Evolutionary conservation across 2,329 filamentous ascomycete genomes (phyloP).

Genomic region (Alternaria solani): DNA sequence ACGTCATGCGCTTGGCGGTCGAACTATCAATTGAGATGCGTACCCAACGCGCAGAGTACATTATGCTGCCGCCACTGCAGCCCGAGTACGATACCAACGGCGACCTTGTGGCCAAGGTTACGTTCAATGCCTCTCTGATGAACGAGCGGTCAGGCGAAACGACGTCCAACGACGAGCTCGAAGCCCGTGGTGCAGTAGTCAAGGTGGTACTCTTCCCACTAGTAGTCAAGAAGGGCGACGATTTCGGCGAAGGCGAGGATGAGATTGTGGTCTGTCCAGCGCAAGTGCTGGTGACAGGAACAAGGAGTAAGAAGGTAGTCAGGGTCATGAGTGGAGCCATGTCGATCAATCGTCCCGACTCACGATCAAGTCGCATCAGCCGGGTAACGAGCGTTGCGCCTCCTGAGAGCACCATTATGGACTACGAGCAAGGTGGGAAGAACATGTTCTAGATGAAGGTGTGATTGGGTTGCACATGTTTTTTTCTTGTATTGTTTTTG

Average conservation of each 20-base stretch:
- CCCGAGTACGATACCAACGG: conserved; percentile 95
- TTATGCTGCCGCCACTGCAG: conserved; percentile 95
- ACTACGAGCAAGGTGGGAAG: conserved; percentile 35
- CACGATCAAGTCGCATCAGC: conserved; percentile 35
- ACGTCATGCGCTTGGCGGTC: conserved; percentile 87
- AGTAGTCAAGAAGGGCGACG: conserved; percentile 94
- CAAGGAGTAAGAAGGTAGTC: conserved; percentile 58
- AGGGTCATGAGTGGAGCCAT: conserved; percentile 60
- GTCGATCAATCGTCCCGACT: conserved; percentile 52
- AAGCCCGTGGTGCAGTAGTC: conserved; percentile 78
- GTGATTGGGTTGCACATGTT: conserved; percentile 5
- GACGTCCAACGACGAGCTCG: conserved; percentile 79
- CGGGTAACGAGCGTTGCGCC: conserved; percentile 40
- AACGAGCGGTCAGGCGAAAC: conserved; percentile 83
- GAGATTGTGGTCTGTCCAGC: conserved; percentile 96
- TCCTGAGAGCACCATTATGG: conserved; percentile 47
- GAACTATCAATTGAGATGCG: conserved; percentile 96
- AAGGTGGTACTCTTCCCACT: conserved; percentile 94
- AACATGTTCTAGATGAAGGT: conserved; percentile 38
- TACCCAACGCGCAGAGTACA: conserved; percentile 94
- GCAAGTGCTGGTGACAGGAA: conserved; percentile 80
- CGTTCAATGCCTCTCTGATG: conserved; percentile 94
- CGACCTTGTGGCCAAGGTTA: conserved; percentile 84
- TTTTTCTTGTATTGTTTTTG: conserved; percentile 13
- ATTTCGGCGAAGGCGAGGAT: conserved; percentile 84